These are phyloP conservation scores for Colletotrichum costaricense DNA, from an alignment of 2,329 filamentous ascomycete species.

Conservation along the genomic window DNA sequence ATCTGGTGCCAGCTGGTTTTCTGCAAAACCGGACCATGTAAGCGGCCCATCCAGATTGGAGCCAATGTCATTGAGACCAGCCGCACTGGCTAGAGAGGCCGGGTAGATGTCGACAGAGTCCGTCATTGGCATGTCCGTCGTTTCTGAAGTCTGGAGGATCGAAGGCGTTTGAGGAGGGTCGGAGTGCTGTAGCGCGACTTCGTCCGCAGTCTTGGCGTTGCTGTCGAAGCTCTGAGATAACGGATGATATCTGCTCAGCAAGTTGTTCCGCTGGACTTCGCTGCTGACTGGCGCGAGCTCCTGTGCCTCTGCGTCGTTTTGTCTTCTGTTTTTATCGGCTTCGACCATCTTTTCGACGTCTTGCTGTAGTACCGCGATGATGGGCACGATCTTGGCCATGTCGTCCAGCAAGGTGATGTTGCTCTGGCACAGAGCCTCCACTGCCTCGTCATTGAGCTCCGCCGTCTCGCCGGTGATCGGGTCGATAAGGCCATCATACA, in stretches of 20 bases:
- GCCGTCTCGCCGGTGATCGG: not conserved
- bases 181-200: constrained; percentile 18
- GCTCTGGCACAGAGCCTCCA: constrained; percentile 8
- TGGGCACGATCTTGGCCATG: constrained; percentile 19
- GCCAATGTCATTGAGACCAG: not conserved
- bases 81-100: not conserved
- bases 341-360: constrained; percentile 23
- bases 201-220: constrained; percentile 16
- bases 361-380: constrained; percentile 21
- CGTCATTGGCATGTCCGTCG: not conserved
- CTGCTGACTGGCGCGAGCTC: constrained; percentile 13
- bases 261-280: constrained; percentile 9
- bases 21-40: constrained; percentile 14
- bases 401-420: constrained; percentile 20
- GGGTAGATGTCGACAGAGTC: constrained; percentile 14
- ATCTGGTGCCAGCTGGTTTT: constrained; percentile 16
- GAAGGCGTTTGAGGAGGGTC: not conserved
- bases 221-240: constrained; percentile 20
- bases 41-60: constrained; percentile 3
- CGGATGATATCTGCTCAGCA: constrained; percentile 24
- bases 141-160: not conserved
- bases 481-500: not conserved
- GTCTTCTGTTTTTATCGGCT: not conserved
- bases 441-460: not conserved
- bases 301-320: not conserved